phyloP scores from a whole-genome alignment of 257 asterid species.

The Solanum commersonii region DNA sequence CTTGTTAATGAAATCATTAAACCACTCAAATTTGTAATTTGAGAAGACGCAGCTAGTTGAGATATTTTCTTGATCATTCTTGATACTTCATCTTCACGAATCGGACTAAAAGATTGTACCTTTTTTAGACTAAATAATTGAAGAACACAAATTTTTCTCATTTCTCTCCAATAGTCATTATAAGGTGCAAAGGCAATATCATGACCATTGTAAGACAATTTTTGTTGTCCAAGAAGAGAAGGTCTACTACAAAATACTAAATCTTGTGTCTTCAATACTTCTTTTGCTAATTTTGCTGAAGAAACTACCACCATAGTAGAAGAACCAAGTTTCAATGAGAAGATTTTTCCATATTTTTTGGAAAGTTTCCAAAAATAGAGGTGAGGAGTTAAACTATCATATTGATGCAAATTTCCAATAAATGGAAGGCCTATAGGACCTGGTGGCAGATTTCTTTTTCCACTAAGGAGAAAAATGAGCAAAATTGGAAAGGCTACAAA shows the following conservation, averaged over 20 bases:
- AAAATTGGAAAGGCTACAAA: too few relatives aligned
- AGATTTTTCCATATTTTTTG: neutral
- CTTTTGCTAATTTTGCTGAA: neutral
- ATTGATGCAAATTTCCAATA: neutral
- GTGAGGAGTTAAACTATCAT: neutral
- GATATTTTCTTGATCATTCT: neutral
- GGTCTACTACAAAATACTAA: neutral
- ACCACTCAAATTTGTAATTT: neutral
- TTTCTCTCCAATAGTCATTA: neutral
- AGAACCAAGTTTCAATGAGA: neutral
- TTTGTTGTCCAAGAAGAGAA: neutral
- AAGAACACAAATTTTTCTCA: neutral
- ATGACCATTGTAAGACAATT: neutral
- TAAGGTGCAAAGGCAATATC: neutral
- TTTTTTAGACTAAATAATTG: neutral
- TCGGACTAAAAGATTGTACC: neutral
- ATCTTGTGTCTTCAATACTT: neutral
- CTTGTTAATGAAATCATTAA: neutral
- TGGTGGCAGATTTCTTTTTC: neutral
- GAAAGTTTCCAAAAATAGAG: neutral
- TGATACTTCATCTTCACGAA: neutral
- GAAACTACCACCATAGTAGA: neutral
- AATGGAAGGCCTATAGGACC: neutral
- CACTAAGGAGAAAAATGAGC: too few relatives aligned
- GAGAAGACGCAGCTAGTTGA: neutral